Base-by-base conservation (phyloP, 2,329 filamentous ascomycete species). In the Capronia coronata region DNA sequence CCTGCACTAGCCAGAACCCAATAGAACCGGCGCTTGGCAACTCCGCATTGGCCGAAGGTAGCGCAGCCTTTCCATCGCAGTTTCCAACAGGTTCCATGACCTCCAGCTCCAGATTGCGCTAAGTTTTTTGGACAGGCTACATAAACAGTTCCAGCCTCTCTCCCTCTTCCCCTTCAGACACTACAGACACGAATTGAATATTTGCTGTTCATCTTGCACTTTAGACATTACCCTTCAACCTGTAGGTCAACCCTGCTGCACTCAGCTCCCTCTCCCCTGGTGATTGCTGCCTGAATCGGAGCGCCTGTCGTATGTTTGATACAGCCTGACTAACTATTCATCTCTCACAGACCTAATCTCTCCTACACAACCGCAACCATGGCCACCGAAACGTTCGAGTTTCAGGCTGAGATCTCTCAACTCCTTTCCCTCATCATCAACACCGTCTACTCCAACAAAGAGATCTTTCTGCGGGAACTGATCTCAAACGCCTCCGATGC, bases 371-470 rank as follows among this genome's bases (percentile, higher is more conserved):
- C 69, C 72, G 67, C 68, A 74, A 86, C 71, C 71, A 95, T 94
- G 87, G 75, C 88, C 74, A 3, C 70, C 62, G 90, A 97, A 80
- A 96, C 90, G 64, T 98, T 98, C 78, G 91, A 97, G 86, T 98
- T 97, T 80, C 93, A 98, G 86, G 93, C 93, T 86, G 93, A 98
- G 87, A 98, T 98, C 72, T 97, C 91, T 86, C 93, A 98, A 87
- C 87, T 98, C 62, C 86, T 98, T 71, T 89, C 85, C 64, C 87
- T 98, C 72, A 98, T 98, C 77, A 98, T 98, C 83, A 98, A 98
- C 87, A 97, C 93, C 62, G 93, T 98, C 78, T 98, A 97, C 82
- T 96, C 90, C 65, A 98, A 98, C 86, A 98, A 98, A 82, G 93
- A 97, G 78, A 97, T 98, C 71, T 98, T 98, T 84, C 78, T 98